Conservation (phyloP, 192 early-diverging fungal genomes). For the Podila epicladia region DNA sequence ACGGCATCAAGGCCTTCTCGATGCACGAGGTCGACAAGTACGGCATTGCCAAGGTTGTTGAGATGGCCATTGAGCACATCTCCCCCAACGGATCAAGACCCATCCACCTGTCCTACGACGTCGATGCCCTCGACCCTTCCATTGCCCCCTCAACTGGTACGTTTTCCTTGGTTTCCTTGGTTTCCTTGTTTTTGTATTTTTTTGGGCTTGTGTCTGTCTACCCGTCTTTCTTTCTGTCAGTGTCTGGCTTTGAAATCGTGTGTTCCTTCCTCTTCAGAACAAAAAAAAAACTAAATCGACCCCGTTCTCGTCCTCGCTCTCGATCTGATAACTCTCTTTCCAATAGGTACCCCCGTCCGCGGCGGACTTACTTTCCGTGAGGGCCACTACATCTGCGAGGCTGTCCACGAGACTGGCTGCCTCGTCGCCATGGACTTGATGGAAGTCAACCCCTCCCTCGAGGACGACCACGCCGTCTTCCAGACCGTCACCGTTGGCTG, state of each 20-base stretch:
- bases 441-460: conserved; percentile 93
- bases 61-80: conserved; percentile 92
- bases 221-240: background rate
- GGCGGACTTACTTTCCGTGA: conserved; percentile 96
- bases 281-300: too few relatives aligned
- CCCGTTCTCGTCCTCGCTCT: background rate
- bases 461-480: conserved; percentile 75
- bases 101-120: conserved; percentile 93
- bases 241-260: conserved; percentile 1
- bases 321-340: background rate
- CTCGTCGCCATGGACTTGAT: conserved; percentile 93
- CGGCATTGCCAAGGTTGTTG: conserved; percentile 92
- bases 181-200: background rate
- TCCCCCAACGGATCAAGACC: conserved; percentile 76
- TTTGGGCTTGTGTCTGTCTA: background rate
- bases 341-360: conserved; percentile 88
- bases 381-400: conserved; percentile 97
- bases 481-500: conserved; percentile 93
- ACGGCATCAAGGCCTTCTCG: conserved; percentile 92
- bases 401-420: conserved; percentile 85
- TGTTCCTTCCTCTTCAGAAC: too few relatives aligned
- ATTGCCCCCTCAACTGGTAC: conserved; percentile 89
- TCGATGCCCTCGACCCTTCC: conserved; percentile 94
- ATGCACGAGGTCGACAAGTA: conserved; percentile 97
- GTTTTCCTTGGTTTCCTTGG: background rate